These are phyloP conservation scores for Suhomyces prunicola DNA, from an alignment of 805 yeast species.

Conservation along the genomic window DNA sequence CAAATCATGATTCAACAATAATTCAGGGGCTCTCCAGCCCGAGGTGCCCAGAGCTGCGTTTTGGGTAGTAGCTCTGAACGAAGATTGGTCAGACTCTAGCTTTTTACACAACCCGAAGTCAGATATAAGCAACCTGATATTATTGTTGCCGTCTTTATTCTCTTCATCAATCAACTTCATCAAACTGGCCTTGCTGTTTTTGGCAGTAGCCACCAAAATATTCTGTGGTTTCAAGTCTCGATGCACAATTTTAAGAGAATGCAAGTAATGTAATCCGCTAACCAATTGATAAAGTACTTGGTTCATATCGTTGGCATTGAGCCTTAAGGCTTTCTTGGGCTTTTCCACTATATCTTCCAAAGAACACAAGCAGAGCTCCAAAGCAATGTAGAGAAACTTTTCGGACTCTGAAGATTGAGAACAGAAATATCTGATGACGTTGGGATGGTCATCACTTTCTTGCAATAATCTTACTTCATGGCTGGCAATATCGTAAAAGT, in stretches of 20 bases:
- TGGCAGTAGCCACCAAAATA: constrained; percentile 76
- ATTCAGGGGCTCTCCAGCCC: constrained; percentile 98
- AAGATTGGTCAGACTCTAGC: constrained; percentile 86
- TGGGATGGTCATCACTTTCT: constrained; percentile 95
- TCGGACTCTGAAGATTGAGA: constrained; percentile 76
- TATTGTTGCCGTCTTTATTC: constrained; percentile 9
- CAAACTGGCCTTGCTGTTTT: constrained; percentile 26
- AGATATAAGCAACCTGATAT: constrained; percentile 72
- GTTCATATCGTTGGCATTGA: constrained; percentile 40
- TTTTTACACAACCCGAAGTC: constrained; percentile 96
- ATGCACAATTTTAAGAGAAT: constrained; percentile 87
- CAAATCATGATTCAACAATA: constrained; percentile 45
- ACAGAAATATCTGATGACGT: constrained; percentile 89
- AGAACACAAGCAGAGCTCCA: constrained; percentile 87
- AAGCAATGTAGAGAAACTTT: constrained; percentile 84
- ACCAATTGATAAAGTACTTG: constrained; percentile 71
- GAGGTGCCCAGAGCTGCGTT: constrained; percentile 90
- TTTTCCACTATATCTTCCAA: constrained; percentile 79
- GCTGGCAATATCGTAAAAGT: constrained; percentile 89
- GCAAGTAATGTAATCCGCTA: constrained; percentile 81
- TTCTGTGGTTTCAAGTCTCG: constrained; percentile 94
- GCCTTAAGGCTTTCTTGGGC: constrained; percentile 36
- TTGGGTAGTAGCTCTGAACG: constrained; percentile 87
- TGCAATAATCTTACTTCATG: constrained; percentile 85
- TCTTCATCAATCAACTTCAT: neutral